phyloP scores from a whole-genome alignment of 139 green algal species.

The Micromonas pusilla region DNA sequence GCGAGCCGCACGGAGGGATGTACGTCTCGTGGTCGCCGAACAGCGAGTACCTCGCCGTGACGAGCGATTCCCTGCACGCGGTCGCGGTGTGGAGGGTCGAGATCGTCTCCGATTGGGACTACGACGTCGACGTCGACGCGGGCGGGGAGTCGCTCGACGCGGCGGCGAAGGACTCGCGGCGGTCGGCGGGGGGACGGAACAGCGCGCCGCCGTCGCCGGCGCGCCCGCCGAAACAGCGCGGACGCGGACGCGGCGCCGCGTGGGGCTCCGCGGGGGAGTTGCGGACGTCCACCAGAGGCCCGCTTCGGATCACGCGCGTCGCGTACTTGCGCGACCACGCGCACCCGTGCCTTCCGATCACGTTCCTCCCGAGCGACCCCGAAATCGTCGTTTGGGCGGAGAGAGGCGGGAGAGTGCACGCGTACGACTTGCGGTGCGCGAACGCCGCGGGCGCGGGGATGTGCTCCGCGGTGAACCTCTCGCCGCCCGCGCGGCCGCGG shows the following conservation, averaged over 20 bases:
- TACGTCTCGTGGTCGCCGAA: background rate
- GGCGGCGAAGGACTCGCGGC: no score
- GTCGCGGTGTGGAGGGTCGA: background rate
- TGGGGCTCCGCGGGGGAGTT: background rate
- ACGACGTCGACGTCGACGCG: background rate
- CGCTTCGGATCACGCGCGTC: background rate
- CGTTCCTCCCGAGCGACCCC: background rate
- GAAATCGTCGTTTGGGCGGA: background rate
- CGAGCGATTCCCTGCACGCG: background rate
- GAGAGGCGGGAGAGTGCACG: background rate
- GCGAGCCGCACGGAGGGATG: background rate
- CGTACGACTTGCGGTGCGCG: background rate
- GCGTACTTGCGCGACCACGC: background rate
- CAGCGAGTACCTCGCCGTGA: constrained; percentile 3
- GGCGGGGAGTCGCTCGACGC: no score
- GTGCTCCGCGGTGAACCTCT: background rate
- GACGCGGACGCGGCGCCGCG: no score
- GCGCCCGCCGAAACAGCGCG: no score
- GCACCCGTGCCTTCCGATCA: background rate
- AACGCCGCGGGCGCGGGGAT: background rate
- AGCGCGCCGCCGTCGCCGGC: no score
- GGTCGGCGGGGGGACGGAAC: no score
- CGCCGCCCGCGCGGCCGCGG: no score
- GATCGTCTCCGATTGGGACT: background rate
- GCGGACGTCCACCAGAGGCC: no score